These are phyloP conservation scores for Bolboschoenoplectus hybrid DNA, from an alignment of 202 grass and related monocot genomes.

Conservation along the genomic window DNA sequence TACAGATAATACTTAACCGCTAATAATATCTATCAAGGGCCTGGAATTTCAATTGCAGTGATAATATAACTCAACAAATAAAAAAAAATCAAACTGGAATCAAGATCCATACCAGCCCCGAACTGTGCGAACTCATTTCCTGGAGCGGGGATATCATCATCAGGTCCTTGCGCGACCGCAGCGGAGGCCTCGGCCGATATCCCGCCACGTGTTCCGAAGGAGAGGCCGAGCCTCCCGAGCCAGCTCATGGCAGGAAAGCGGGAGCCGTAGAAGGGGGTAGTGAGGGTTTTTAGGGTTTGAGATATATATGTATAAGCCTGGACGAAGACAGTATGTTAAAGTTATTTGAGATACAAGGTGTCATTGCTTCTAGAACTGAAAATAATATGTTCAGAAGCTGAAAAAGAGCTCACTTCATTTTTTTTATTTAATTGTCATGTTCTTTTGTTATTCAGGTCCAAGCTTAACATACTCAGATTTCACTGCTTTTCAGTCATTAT, in stretches of 20 bases:
- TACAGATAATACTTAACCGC: not conserved
- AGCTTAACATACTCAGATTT: not conserved
- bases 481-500: not conserved
- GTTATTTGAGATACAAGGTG: not conserved
- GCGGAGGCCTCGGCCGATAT: conserved; percentile 62
- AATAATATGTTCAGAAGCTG: not conserved
- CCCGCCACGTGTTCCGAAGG: conserved; percentile 53
- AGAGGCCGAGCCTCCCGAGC: conserved; percentile 88
- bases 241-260: conserved; percentile 74
- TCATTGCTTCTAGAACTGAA: not conserved
- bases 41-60: not conserved
- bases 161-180: conserved; percentile 78
- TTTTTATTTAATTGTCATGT: not conserved
- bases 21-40: not conserved
- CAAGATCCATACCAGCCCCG: conserved; percentile 51
- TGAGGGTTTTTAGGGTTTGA: conserved; percentile 24
- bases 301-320: not conserved
- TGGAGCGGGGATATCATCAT: conserved; percentile 74
- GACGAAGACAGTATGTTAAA: not conserved
- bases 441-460: not conserved
- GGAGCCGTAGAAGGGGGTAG: not conserved
- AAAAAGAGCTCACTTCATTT: not conserved
- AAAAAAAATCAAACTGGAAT: not conserved
- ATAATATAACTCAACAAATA: not conserved
- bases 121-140: conserved; percentile 86